These are phyloP conservation scores for Toxoplasma gondii DNA, from an alignment of 169 alveolate genomes.

Conservation along the genomic window DNA sequence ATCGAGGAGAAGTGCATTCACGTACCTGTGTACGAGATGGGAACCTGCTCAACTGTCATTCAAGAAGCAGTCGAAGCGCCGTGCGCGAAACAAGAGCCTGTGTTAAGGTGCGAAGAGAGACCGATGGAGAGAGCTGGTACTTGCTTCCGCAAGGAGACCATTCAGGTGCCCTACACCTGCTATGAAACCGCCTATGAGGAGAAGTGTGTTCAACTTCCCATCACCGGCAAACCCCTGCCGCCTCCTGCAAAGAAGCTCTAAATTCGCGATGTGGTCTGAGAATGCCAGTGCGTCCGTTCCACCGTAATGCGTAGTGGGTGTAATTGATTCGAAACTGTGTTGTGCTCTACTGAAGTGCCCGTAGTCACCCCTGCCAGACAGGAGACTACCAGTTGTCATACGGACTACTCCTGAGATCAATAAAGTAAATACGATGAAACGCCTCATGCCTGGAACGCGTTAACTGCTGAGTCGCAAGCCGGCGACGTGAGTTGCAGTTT, in stretches of 20 bases:
- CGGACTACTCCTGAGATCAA: not conserved
- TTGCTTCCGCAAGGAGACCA: constrained; percentile 58
- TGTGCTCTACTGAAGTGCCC: not conserved
- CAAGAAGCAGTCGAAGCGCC: constrained; percentile 56
- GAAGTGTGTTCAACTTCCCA: constrained; percentile 61
- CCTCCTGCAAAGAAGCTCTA: constrained; percentile 28
- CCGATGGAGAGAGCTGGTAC: constrained; percentile 46
- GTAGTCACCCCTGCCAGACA: not conserved
- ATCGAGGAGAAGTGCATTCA: constrained; percentile 59
- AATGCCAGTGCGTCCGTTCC: not conserved
- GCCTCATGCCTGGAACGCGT: too few species aligned
- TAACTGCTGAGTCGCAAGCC: too few species aligned
- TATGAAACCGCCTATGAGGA: constrained; percentile 62
- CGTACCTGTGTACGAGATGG: constrained; percentile 66
- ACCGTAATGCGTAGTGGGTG: not conserved
- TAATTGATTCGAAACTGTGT: not conserved
- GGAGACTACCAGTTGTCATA: not conserved
- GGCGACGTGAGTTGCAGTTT: too few species aligned
- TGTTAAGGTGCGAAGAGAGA: constrained; percentile 20
- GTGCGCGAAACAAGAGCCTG: constrained; percentile 59
- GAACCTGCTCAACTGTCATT: constrained; percentile 60
- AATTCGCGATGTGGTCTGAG: not conserved
- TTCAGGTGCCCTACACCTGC: constrained; percentile 65
- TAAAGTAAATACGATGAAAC: too few species aligned
- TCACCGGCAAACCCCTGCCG: constrained; percentile 46